A percentile compares a stretch with the other conserved stretches of the same genome.
phyloP scores from a whole-genome alignment of 2,329 filamentous ascomycete species.

The Ascochyta fabae region DNA sequence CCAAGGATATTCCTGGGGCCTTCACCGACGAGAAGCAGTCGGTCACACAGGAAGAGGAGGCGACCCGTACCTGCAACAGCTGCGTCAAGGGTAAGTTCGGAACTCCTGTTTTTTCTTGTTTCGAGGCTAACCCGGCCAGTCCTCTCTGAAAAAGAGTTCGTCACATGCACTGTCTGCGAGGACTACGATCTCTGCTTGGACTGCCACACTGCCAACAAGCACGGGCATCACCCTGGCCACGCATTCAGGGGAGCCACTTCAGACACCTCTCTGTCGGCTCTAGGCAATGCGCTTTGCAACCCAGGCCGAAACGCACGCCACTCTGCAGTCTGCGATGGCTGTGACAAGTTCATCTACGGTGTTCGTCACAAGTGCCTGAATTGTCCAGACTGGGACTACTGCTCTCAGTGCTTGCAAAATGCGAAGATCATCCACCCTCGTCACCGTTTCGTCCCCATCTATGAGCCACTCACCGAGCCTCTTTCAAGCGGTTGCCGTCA shows the following conservation, averaged over 20 bases:
- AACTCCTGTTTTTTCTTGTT: background rate
- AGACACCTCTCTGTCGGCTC: constrained; percentile 62
- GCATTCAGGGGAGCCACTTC: constrained; percentile 73
- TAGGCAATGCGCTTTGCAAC: constrained; percentile 71
- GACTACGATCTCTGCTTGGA: constrained; percentile 91
- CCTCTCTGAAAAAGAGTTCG: constrained; percentile 77
- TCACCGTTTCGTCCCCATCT: constrained; percentile 89
- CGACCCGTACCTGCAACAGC: constrained; percentile 74
- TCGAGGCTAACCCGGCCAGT: constrained; percentile 54
- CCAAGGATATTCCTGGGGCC: constrained; percentile 53
- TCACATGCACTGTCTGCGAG: constrained; percentile 83
- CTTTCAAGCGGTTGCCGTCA: constrained; percentile 64
- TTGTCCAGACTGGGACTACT: constrained; percentile 98
- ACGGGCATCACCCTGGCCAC: constrained; percentile 92
- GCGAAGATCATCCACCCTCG: constrained; percentile 74
- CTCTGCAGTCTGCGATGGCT: constrained; percentile 92
- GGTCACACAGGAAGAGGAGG: constrained; percentile 43
- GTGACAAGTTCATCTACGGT: constrained; percentile 84
- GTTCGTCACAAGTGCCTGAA: constrained; percentile 95
- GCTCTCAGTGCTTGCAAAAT: constrained; percentile 73
- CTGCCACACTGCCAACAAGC: constrained; percentile 77
- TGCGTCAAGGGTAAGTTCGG: constrained; percentile 64
- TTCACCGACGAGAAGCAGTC: constrained; percentile 55
- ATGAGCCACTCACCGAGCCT: constrained; percentile 68
- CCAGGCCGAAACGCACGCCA: constrained; percentile 83